These are phyloP conservation scores for Flammula alnicola DNA, from an alignment of 1,284 basidiomycete species.

Conservation along the genomic window DNA sequence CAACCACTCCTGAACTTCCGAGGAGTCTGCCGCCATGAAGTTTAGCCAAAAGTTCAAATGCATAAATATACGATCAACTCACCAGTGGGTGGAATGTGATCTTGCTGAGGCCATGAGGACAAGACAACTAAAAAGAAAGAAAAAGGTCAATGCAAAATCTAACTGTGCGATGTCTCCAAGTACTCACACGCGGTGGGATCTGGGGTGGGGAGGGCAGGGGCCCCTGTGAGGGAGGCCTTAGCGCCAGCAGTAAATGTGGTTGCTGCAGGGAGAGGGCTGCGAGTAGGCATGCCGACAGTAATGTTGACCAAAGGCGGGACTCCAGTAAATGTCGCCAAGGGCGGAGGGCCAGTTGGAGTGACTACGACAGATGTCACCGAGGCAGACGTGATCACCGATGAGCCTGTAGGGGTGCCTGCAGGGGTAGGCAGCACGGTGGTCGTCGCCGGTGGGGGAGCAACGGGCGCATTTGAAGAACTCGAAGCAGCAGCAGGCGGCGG, in stretches of 20 bases:
- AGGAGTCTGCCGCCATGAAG: constrained; percentile 24
- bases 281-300: constrained; percentile 69
- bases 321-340: constrained; percentile 34
- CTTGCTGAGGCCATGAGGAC: constrained; percentile 70
- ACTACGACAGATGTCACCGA: constrained; percentile 23
- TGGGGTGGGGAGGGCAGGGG: constrained; percentile 61
- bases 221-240: constrained; percentile 63
- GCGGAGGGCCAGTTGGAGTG: constrained; percentile 22
- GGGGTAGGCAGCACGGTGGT: constrained; percentile 8
- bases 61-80: constrained; percentile 22
- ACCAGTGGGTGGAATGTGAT: constrained; percentile 71
- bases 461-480: no score
- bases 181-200: constrained; percentile 10
- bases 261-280: constrained; percentile 52
- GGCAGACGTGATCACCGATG: constrained; percentile 21
- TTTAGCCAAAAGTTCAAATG: not conserved
- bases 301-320: constrained; percentile 66
- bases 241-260: constrained; percentile 64
- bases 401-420: constrained; percentile 16
- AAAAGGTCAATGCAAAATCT: constrained; percentile 5
- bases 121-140: constrained; percentile 51
- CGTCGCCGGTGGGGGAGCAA: no score
- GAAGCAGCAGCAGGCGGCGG: no score
- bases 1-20: constrained; percentile 76
- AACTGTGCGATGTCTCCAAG: not conserved